phyloP scores from a whole-genome alignment of 495 filamentous ascomycete species.

The Achaetomiella virescens region DNA sequence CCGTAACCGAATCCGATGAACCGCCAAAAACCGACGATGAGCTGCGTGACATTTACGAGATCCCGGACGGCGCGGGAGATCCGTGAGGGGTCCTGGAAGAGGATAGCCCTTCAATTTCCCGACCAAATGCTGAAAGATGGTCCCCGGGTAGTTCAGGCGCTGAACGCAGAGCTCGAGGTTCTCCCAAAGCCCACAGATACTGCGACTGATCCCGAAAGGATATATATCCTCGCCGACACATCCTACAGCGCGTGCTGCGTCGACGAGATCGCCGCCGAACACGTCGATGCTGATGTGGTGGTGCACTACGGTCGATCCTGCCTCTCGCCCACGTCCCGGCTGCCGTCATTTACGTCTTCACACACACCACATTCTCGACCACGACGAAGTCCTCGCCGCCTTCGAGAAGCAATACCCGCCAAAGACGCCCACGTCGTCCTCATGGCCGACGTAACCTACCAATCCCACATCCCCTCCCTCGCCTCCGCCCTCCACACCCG shows the following conservation, averaged over 20 bases:
- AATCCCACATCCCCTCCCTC: conserved; percentile 58
- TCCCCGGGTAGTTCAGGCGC: conserved; percentile 65
- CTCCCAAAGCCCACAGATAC: conserved; percentile 9
- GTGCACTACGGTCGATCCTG: conserved; percentile 94
- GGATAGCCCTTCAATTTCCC: conserved; percentile 89
- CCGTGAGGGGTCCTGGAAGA: conserved; percentile 57
- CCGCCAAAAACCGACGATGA: conserved; percentile 58
- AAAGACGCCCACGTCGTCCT: conserved; percentile 61
- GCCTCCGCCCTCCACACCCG: conserved; percentile 41
- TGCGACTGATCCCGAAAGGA: conserved; percentile 30
- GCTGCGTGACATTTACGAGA: conserved; percentile 75
- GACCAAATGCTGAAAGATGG: conserved; percentile 86
- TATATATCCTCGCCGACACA: conserved; percentile 90
- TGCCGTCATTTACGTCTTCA: conserved; percentile 92
- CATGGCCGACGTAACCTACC: conserved; percentile 85
- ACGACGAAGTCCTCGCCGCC: conserved; percentile 48
- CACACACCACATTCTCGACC: conserved; percentile 58
- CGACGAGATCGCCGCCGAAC: conserved; percentile 94
- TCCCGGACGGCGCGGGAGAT: conserved; percentile 75
- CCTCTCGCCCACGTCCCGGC: conserved; percentile 77
- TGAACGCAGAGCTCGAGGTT: conserved; percentile 52
- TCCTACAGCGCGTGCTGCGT: conserved; percentile 97
- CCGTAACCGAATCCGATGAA: conserved; percentile 32
- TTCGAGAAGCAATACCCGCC: conserved; percentile 65
- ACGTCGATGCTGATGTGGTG: conserved; percentile 82